Conservation (phyloP, 768 basidiomycete species). For the Tricholoma matsutake region DNA sequence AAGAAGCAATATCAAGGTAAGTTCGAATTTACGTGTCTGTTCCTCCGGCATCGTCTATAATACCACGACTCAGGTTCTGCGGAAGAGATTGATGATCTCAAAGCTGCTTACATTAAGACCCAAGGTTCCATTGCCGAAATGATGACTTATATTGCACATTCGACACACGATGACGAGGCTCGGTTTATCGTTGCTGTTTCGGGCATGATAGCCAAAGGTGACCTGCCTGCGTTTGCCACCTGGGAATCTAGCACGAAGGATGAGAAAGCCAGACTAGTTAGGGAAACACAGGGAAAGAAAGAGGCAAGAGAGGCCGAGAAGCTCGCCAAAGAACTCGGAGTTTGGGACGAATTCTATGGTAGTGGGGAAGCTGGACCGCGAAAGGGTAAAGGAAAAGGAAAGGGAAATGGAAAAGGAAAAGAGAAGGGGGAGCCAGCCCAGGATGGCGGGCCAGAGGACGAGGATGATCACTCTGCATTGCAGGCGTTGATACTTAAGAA, state of each 20-base stretch:
- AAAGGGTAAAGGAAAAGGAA: slow-evolving; percentile 53
- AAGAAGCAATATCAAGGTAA: slow-evolving; percentile 92
- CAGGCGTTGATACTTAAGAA: slow-evolving; percentile 82
- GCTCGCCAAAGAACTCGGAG: slow-evolving; percentile 81
- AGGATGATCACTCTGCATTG: slow-evolving; percentile 65
- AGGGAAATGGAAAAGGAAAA: slow-evolving; percentile 40
- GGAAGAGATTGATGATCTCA: slow-evolving; percentile 83
- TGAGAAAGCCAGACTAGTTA: slow-evolving; percentile 70
- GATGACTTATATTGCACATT: slow-evolving; percentile 84
- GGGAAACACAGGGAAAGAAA: slow-evolving; percentile 70
- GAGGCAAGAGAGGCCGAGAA: slow-evolving; percentile 85
- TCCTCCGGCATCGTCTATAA: background rate
- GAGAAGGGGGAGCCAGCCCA: background rate
- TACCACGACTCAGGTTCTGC: slow-evolving; percentile 56
- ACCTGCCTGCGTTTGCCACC: slow-evolving; percentile 48
- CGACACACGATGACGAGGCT: slow-evolving; percentile 77
- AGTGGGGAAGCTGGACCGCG: slow-evolving; percentile 63
- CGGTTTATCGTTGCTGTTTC: slow-evolving; percentile 76
- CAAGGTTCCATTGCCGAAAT: slow-evolving; percentile 78
- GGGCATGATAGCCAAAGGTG: slow-evolving; percentile 56
- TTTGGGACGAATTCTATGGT: slow-evolving; percentile 93
- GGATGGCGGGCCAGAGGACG: slow-evolving; percentile 32
- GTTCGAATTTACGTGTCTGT: slow-evolving; percentile 7
- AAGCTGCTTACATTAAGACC: slow-evolving; percentile 65
- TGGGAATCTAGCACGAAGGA: slow-evolving; percentile 80